Conservation (phyloP, 2,329 filamentous ascomycete genomes). For the Penicillium polonicum region DNA sequence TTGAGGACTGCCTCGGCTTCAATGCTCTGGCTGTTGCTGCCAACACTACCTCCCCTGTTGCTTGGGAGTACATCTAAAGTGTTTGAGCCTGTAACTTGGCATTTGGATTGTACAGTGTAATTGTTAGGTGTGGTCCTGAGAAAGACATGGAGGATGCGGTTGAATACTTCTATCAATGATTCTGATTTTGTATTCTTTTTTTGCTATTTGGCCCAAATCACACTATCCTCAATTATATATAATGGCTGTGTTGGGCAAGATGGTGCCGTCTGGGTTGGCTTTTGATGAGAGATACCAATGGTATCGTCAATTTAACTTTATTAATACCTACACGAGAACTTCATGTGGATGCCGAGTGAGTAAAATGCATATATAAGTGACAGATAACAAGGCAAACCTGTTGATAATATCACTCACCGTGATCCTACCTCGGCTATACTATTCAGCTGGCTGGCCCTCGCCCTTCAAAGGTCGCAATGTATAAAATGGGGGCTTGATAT, state of each 20-base stretch:
- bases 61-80: constrained; percentile 43
- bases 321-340: neutral
- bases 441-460: too few species aligned
- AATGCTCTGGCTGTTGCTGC: constrained; percentile 32
- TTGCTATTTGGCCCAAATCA: neutral
- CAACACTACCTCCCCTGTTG: constrained; percentile 22
- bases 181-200: neutral
- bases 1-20: constrained; percentile 41
- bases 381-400: too few species aligned
- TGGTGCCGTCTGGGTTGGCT: too few species aligned
- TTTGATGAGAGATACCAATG: too few species aligned
- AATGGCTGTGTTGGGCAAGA: neutral
- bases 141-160: neutral
- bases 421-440: too few species aligned
- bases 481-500: too few species aligned
- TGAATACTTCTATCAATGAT: neutral
- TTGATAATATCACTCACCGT: too few species aligned
- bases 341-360: too few species aligned
- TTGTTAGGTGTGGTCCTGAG: neutral
- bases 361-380: too few species aligned
- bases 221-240: neutral
- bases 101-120: neutral
- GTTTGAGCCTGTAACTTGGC: neutral
- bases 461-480: too few species aligned
- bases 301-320: too few species aligned